These are phyloP conservation scores for Galerina sulciceps DNA, from an alignment of 768 basidiomycete genomes.

Conservation along the genomic window DNA sequence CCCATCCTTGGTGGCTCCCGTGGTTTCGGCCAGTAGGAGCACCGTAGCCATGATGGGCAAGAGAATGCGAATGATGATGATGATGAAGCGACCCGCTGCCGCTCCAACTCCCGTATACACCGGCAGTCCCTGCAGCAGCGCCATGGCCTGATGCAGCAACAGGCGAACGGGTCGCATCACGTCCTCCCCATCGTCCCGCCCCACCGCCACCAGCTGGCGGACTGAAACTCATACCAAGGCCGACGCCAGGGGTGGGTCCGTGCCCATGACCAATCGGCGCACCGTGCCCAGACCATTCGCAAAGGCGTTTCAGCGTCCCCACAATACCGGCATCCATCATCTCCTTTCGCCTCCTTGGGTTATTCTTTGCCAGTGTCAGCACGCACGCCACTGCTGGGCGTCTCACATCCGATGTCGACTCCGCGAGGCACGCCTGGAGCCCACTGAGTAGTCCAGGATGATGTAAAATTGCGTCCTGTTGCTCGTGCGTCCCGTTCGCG, in stretches of 20 bases:
- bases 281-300: constrained; percentile 40
- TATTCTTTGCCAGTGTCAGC: constrained; percentile 53
- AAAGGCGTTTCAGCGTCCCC: constrained; percentile 42
- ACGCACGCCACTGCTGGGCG: constrained; percentile 66
- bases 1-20: constrained; percentile 10
- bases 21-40: not conserved
- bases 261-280: constrained; percentile 12
- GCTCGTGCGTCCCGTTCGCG: constrained; percentile 56
- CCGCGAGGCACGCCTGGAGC: constrained; percentile 62
- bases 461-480: constrained; percentile 56
- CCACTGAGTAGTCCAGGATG: constrained; percentile 55
- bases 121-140: not conserved
- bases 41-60: constrained; percentile 6
- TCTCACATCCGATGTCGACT: constrained; percentile 49
- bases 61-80: constrained; percentile 14
- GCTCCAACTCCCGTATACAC: constrained; percentile 27
- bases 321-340: constrained; percentile 45
- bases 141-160: not conserved
- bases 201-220: constrained; percentile 11
- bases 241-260: constrained; percentile 13
- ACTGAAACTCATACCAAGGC: constrained; percentile 17
- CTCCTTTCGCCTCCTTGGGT: constrained; percentile 36
- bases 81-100: constrained; percentile 24
- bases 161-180: not conserved
- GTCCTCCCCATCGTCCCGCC: constrained; percentile 2